Percentiles rank a stretch among this genome's conserved stretches.
Conservation (phyloP, 371 early-diverging fungal species). For the Mucor mucedo region DNA sequence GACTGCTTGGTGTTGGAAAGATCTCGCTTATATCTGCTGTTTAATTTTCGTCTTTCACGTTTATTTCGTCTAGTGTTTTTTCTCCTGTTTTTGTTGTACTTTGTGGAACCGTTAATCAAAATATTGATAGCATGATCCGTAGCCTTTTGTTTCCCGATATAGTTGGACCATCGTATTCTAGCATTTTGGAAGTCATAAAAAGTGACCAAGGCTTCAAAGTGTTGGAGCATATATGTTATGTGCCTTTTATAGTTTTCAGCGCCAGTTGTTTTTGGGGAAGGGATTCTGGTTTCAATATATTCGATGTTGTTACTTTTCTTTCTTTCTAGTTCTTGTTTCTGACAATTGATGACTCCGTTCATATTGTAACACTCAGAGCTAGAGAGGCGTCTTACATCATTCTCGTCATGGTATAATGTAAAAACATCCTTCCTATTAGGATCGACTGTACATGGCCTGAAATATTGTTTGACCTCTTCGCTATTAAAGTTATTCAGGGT, state of each 20-base stretch:
- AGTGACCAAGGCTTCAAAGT: too few relatives aligned
- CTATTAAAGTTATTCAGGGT: not conserved
- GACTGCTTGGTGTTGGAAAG: too few relatives aligned
- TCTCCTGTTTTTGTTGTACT: not conserved
- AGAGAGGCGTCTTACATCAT: not conserved
- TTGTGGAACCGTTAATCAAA: not conserved
- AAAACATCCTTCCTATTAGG: conserved; percentile 6
- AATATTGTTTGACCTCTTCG: conserved; percentile 9
- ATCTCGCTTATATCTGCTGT: not conserved
- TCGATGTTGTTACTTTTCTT: too few relatives aligned
- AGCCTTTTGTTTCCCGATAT: not conserved
- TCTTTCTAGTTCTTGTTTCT: not conserved
- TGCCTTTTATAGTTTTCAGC: too few relatives aligned
- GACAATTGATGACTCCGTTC: not conserved
- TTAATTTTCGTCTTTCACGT: not conserved
- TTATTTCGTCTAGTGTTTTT: not conserved
- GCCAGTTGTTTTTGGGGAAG: too few relatives aligned
- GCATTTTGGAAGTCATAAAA: not conserved
- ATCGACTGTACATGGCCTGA: conserved; percentile 10
- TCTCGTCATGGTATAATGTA: conserved; percentile 1
- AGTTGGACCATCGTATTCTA: not conserved
- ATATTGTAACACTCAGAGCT: not conserved
- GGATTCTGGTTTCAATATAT: too few relatives aligned
- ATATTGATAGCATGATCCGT: not conserved
- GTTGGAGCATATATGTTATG: too few relatives aligned